phyloP scores from a whole-genome alignment of 208 protist genomes.

The Trypanosoma scelopori region DNA sequence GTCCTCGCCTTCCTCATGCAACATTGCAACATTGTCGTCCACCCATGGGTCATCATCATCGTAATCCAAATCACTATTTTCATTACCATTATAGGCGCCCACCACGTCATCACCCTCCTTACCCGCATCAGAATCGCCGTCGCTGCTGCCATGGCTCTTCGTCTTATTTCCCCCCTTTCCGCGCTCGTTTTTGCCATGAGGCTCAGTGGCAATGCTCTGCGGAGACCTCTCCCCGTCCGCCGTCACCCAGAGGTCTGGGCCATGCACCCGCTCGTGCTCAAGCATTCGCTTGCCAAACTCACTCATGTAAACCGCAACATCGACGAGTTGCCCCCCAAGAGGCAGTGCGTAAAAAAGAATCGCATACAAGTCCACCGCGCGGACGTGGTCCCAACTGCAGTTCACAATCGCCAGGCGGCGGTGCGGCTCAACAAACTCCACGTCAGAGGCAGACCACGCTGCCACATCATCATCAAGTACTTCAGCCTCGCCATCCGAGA shows the following conservation, averaged over 20 bases:
- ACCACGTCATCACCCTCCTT: conserved; percentile 7
- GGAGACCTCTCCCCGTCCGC: conserved; percentile 32
- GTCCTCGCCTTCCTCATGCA: conserved; percentile 75
- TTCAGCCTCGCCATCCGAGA: conserved; percentile 19
- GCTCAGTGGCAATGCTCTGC: background rate
- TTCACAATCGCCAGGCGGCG: conserved; percentile 94
- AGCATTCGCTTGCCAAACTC: conserved; percentile 95
- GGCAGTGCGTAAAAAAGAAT: conserved; percentile 96
- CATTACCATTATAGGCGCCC: conserved; percentile 7
- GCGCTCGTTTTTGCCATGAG: background rate
- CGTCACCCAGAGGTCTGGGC: conserved; percentile 84
- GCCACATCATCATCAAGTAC: conserved; percentile 66
- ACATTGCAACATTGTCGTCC: conserved; percentile 75
- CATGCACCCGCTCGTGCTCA: conserved; percentile 74
- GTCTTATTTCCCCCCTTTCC: background rate
- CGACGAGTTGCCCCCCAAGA: conserved; percentile 84
- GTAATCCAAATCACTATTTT: conserved; percentile 17
- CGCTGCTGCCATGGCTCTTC: conserved; percentile 11
- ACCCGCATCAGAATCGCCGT: conserved; percentile 1
- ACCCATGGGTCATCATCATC: conserved; percentile 74
- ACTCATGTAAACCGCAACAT: conserved; percentile 94
- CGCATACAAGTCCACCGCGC: conserved; percentile 93
- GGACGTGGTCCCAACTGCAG: conserved; percentile 96
- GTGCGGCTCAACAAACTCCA: conserved; percentile 75
- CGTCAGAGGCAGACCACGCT: conserved; percentile 69